phyloP scores from a whole-genome alignment of 2,329 filamentous ascomycete species.

The Fusarium redolens region DNA sequence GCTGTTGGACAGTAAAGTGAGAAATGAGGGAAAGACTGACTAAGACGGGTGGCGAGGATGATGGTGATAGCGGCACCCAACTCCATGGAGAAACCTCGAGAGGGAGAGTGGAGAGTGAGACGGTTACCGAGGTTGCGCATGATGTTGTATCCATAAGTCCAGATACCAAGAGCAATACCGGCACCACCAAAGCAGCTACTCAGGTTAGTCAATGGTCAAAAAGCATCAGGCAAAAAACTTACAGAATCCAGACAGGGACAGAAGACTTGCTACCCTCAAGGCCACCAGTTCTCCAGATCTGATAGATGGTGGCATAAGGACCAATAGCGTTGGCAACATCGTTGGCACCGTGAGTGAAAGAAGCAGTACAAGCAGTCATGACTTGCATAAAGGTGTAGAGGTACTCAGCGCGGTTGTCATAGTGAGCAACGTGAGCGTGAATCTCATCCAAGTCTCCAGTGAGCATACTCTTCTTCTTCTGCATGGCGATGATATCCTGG shows the following conservation, averaged over 20 bases:
- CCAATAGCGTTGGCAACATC: constrained; percentile 73
- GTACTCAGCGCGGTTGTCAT: constrained; percentile 68
- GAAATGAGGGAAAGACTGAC: constrained; percentile 42
- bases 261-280: constrained; percentile 57
- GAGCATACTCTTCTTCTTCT: constrained; percentile 59
- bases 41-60: constrained; percentile 71
- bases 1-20: fast-evolving
- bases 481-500: constrained; percentile 44
- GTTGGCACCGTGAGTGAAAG: constrained; percentile 75
- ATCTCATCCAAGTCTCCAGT: constrained; percentile 64
- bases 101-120: constrained; percentile 70
- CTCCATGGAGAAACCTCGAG: constrained; percentile 70
- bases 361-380: constrained; percentile 71
- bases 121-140: constrained; percentile 73
- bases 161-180: constrained; percentile 66
- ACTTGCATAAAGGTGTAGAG: constrained; percentile 71
- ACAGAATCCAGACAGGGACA: constrained; percentile 71
- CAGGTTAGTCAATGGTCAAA: background rate
- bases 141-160: constrained; percentile 74
- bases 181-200: constrained; percentile 60
- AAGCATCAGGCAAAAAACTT: background rate
- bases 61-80: constrained; percentile 70
- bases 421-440: constrained; percentile 68
- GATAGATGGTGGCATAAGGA: constrained; percentile 72
- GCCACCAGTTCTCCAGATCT: constrained; percentile 65